A percentile compares a stretch with the other conserved stretches of the same genome.
phyloP scores from a whole-genome alignment of 495 filamentous ascomycete genomes.

The Chaetomidium leptoderma region DNA sequence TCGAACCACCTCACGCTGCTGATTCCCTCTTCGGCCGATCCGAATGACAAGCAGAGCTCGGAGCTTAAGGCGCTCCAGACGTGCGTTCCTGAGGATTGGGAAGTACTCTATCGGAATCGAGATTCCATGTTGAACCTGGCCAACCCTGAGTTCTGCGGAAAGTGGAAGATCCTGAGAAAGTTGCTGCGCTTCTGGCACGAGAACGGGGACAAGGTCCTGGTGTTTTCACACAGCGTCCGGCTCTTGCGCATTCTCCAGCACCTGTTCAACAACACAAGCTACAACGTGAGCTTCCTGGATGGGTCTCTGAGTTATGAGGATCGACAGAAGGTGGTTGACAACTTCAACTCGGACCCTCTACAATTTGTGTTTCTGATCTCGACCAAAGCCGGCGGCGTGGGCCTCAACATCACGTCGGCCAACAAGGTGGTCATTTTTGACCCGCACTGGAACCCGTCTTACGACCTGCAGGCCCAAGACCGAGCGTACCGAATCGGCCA shows the following conservation, averaged over 20 bases:
- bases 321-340: constrained; percentile 72
- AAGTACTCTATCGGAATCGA: constrained; percentile 65
- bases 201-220: constrained; percentile 86
- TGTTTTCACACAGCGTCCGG: constrained; percentile 87
- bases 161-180: constrained; percentile 90
- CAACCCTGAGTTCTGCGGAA: constrained; percentile 91
- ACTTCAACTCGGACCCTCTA: constrained; percentile 83
- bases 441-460: constrained; percentile 94
- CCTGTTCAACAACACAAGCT: constrained; percentile 84
- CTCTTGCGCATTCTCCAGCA: constrained; percentile 80
- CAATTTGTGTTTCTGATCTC: constrained; percentile 97
- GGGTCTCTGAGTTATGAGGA: constrained; percentile 85
- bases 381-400: constrained; percentile 81
- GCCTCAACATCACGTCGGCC: constrained; percentile 92
- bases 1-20: constrained; percentile 89
- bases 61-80: constrained; percentile 74
- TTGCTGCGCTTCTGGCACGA: constrained; percentile 84
- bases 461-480: constrained; percentile 94
- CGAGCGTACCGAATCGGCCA: constrained; percentile 96
- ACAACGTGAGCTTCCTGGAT: constrained; percentile 88
- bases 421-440: constrained; percentile 98
- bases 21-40: constrained; percentile 65
- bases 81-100: constrained; percentile 72
- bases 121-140: constrained; percentile 79
- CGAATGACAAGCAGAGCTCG: constrained; percentile 71